phyloP scores from a whole-genome alignment of 345 rosid species.

The Euphorbia pulcherrima region DNA sequence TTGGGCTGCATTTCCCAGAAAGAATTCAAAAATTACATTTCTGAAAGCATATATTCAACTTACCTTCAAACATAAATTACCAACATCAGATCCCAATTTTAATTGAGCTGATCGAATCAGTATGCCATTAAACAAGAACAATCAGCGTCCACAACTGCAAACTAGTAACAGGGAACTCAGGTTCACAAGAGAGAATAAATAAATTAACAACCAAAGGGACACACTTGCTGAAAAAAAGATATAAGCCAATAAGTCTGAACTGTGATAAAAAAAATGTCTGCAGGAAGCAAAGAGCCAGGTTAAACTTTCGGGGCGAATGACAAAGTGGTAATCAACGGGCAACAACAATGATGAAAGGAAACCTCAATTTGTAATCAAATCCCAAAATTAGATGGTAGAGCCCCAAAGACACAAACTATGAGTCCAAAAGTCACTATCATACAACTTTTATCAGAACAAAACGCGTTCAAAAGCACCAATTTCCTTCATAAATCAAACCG shows the following conservation, averaged over 20 bases:
- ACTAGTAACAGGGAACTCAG: background rate
- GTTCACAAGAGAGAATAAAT: background rate
- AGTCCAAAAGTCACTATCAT: background rate
- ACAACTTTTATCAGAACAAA: background rate
- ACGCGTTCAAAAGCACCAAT: background rate
- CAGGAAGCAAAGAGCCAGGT: background rate
- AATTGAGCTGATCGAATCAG: background rate
- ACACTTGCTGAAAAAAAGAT: background rate
- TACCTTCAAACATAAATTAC: background rate
- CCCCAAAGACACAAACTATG: no score
- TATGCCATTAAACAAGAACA: background rate
- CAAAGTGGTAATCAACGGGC: background rate
- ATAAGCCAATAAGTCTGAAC: background rate
- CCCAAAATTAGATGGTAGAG: constrained; percentile 22
- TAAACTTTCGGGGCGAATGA: background rate
- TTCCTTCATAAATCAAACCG: background rate
- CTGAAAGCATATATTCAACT: background rate
- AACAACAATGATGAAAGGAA: background rate
- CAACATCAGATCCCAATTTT: background rate
- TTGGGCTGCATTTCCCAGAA: constrained; percentile 59
- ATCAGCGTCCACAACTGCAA: constrained; percentile 6
- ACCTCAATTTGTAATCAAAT: constrained; percentile 2
- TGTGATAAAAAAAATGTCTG: background rate
- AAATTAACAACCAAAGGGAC: background rate
- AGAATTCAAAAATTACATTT: constrained; percentile 19